A percentile compares a stretch with the other conserved stretches of the same genome.
Evolutionary conservation across 78 protist species (phyloP).

Genomic region (Andalucia godoyi): DNA sequence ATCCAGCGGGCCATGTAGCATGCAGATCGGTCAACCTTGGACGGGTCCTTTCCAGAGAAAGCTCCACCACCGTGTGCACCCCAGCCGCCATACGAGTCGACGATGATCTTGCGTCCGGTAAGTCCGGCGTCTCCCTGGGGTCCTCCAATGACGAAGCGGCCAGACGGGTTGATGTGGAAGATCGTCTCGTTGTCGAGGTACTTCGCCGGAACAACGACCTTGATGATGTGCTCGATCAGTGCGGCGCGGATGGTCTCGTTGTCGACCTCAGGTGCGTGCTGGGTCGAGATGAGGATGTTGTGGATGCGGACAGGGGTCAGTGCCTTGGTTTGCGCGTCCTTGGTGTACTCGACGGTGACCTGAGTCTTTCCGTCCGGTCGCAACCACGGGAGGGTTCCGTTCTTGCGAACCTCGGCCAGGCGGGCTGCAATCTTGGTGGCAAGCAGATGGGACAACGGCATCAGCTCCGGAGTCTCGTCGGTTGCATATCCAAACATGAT

Average conservation of each 20-base stretch:
- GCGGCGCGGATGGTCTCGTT: constrained; percentile 72
- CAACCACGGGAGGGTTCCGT: constrained; percentile 79
- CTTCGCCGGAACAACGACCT: constrained; percentile 80
- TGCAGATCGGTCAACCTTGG: constrained; percentile 99
- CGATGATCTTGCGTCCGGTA: constrained; percentile 99
- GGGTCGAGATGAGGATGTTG: constrained; percentile 96
- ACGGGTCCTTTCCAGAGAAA: constrained; percentile 99
- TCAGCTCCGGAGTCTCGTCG: constrained; percentile 88
- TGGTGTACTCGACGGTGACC: constrained; percentile 95
- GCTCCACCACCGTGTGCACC: constrained; percentile 99
- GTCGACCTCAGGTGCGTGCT: constrained; percentile 87
- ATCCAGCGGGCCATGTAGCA: constrained; percentile 99
- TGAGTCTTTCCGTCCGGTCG: constrained; percentile 99
- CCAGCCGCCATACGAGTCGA: constrained; percentile 99
- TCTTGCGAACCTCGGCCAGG: constrained; percentile 83
- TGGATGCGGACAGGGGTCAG: constrained; percentile 87
- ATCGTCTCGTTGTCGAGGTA: constrained; percentile 84
- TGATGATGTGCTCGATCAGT: constrained; percentile 72
- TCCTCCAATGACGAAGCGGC: constrained; percentile 96
- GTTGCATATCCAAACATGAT: constrained; percentile 99
- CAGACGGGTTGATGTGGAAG: constrained; percentile 97
- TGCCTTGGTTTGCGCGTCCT: constrained; percentile 36
- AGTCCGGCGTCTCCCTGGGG: constrained; percentile 99
- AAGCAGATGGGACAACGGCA: constrained; percentile 93
- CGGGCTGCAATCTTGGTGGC: constrained; percentile 71